phyloP scores from a whole-genome alignment of 352 stramenopile genomes.

The Globisporangium nagaii region DNA sequence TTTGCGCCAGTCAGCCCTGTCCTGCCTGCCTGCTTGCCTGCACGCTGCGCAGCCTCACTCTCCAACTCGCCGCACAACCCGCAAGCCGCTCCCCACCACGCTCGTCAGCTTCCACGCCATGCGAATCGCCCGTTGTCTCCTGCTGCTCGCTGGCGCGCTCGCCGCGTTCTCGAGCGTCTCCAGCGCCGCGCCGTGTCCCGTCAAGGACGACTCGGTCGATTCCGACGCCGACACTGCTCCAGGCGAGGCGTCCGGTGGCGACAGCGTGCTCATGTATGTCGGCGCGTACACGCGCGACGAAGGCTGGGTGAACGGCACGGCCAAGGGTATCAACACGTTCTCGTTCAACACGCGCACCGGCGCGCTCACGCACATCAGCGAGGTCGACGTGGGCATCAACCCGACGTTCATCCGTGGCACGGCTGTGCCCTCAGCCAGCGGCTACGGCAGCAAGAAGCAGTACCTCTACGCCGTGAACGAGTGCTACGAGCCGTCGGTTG shows the following conservation, averaged over 20 bases:
- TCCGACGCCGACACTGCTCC: background rate
- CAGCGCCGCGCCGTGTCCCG: background rate
- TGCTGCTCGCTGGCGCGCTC: background rate
- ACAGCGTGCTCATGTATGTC: slow-evolving; percentile 36
- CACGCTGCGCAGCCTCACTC: background rate
- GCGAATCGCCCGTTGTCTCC: background rate
- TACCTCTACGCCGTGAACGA: slow-evolving; percentile 58
- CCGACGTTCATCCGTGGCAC: slow-evolving; percentile 28
- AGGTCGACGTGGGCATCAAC: slow-evolving; percentile 33
- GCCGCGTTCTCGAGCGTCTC: background rate
- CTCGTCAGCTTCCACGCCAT: background rate
- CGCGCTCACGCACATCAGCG: slow-evolving; percentile 26
- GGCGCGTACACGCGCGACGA: slow-evolving; percentile 63
- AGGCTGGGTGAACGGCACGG: slow-evolving; percentile 59
- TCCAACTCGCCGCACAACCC: background rate
- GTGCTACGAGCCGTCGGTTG: slow-evolving; percentile 24
- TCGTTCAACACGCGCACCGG: slow-evolving; percentile 37
- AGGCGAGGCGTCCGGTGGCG: too few relatives aligned
- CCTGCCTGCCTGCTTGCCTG: too few relatives aligned
- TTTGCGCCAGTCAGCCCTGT: too few relatives aligned
- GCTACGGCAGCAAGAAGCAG: slow-evolving; percentile 4
- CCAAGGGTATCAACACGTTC: slow-evolving; percentile 60
- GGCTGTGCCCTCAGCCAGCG: background rate
- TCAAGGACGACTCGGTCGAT: background rate
- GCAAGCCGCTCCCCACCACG: background rate